Evolutionary conservation across 2,329 filamentous ascomycete genomes (phyloP).

Genomic region (Pseudogymnoascus sp.): DNA sequence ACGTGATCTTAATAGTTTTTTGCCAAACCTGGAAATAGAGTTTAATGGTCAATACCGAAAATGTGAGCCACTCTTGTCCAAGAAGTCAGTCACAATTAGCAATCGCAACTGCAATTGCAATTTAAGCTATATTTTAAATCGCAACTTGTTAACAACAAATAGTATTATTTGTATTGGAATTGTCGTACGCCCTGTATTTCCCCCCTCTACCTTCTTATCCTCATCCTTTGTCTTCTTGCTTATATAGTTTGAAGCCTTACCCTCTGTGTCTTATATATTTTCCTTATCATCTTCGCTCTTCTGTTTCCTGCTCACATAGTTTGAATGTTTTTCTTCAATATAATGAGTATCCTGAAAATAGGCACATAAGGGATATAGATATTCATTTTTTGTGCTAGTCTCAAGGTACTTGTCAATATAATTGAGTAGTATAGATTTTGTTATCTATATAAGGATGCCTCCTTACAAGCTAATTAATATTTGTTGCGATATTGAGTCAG

Average conservation of each 20-base stretch:
- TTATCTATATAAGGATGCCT: no score
- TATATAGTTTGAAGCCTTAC: background rate
- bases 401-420: background rate
- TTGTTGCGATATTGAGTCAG: no score
- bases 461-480: no score
- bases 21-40: no score
- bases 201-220: background rate
- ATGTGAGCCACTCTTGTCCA: no score
- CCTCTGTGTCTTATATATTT: background rate
- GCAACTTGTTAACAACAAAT: background rate
- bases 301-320: background rate
- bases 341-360: background rate
- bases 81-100: no score
- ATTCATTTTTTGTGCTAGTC: background rate
- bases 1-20: no score
- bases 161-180: background rate
- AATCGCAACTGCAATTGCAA: no score
- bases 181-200: background rate
- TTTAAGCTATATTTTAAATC: background rate
- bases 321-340: background rate
- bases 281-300: background rate
- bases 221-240: background rate
- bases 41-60: no score
- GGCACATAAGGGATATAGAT: background rate
- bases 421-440: background rate